Conservation (phyloP, 2,329 filamentous ascomycete genomes). For the Alternaria arborescens region DNA sequence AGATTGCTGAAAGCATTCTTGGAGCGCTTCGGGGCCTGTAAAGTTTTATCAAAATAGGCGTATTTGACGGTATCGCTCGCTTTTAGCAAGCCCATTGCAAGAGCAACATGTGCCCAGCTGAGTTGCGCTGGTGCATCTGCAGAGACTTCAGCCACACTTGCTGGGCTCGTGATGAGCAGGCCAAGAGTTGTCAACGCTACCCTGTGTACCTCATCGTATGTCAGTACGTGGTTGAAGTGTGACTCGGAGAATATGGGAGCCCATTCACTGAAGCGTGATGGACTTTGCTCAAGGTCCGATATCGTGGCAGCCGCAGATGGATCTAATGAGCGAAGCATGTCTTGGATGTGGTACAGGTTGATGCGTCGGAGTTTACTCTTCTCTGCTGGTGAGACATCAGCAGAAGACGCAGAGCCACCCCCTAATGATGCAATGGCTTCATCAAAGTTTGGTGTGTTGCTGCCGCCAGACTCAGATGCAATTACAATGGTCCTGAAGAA, state of each 20-base stretch:
- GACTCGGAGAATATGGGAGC: conserved; percentile 37
- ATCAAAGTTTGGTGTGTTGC: conserved; percentile 20
- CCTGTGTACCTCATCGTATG: conserved; percentile 68
- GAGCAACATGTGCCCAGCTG: conserved; percentile 52
- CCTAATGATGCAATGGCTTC: conserved; percentile 20
- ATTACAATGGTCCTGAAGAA: conserved; percentile 49
- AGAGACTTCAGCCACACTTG: conserved; percentile 3
- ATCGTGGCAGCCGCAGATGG: conserved; percentile 40
- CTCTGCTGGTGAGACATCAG: conserved; percentile 26
- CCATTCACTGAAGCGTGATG: conserved; percentile 29
- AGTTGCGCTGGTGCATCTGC: conserved; percentile 33
- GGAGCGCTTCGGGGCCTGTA: conserved; percentile 17
- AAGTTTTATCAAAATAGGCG: conserved; percentile 38
- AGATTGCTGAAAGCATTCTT: conserved; percentile 8
- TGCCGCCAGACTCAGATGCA: conserved; percentile 27
- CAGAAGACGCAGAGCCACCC: conserved; percentile 6
- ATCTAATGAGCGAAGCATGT: conserved; percentile 64
- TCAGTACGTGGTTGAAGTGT: conserved; percentile 61
- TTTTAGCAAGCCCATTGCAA: conserved; percentile 54
- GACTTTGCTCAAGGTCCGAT: conserved; percentile 33
- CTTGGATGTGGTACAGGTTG: conserved; percentile 71
- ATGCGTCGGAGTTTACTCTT: conserved; percentile 55
- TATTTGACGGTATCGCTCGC: conserved; percentile 60
- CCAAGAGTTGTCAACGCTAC: conserved; percentile 64
- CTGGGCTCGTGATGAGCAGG: conserved; percentile 35